Base-by-base conservation (phyloP, 306 rosid genomes). In the Lablab purpureus region DNA sequence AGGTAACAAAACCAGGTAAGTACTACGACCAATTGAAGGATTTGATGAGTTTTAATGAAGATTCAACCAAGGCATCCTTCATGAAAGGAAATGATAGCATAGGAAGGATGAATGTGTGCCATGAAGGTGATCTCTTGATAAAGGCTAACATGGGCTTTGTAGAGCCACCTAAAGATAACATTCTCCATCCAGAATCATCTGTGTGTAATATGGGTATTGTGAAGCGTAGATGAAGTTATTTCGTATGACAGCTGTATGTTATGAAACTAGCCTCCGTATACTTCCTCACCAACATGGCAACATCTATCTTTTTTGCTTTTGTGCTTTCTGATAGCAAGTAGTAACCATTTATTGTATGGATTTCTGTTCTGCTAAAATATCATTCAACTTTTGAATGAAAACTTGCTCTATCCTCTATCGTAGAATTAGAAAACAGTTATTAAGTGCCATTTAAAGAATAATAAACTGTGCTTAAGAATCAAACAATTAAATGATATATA, bases 1-100 rank as follows among this genome's bases (percentile, higher is more conserved):
- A 68, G 74, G 27, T 81, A 73, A 62, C 74, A 50, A 74, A 78
- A 79, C 67, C 93, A 12, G 60, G 82, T 52, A 89, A 86, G 82
- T 93, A 91, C 78, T 55, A 60, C 55, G 89, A 87, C 65, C 93
- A 91, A 25, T 60, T 91, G 45, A 91, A 85, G 80, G 87, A 81
- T 54, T 54, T 89, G 80, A 68, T 85, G 27, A 32, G 43, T 79
- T 80, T 77, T 55, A 87, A 75, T 77, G 86, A 75, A 85, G 62
- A 52, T 47, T 70, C 55, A 14, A 59, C 54, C 50, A 73, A 50
- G 43, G 18, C 15, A 71, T 67, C 22, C 56, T 2, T 59, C 30
- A 71, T 68, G 54, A 72, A 65, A 46, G 72, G 59, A 40, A 72
- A 71, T 46, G 77, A 50, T 67, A 14, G n/a, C 27, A 52, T 40